Evolutionary conservation across 768 basidiomycete genomes (phyloP).

Genomic region (Cystofilobasidium macerans): DNA sequence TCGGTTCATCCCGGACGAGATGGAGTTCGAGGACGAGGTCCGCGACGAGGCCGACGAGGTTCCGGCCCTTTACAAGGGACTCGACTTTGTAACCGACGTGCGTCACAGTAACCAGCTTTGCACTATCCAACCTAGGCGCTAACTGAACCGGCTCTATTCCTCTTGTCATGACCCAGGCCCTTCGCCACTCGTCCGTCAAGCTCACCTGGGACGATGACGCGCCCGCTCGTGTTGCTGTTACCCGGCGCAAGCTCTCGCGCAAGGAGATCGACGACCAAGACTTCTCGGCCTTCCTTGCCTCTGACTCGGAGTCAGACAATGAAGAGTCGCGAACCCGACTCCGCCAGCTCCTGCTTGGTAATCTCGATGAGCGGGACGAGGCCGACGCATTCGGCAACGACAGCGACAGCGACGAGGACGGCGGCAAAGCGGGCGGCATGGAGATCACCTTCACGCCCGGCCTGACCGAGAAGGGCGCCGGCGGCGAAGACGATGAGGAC

Average conservation of each 20-base stretch:
- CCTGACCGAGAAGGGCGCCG: conserved; percentile 44
- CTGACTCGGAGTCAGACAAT: conserved; percentile 50
- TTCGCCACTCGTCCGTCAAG: conserved; percentile 95
- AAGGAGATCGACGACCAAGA: conserved; percentile 87
- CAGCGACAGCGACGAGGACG: conserved; percentile 30
- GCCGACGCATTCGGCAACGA: conserved; percentile 73
- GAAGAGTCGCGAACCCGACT: conserved; percentile 56
- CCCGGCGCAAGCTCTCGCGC: conserved; percentile 62
- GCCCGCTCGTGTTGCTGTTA: conserved; percentile 66
- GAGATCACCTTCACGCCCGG: conserved; percentile 91
- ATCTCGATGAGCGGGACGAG: conserved; percentile 44
- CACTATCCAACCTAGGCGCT: conserved; percentile 3
- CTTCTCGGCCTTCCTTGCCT: conserved; percentile 67
- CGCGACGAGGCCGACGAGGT: conserved; percentile 58
- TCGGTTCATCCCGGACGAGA: conserved; percentile 81
- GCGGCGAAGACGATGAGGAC: conserved; percentile 28
- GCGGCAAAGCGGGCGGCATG: conserved; percentile 43
- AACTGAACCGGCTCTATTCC: neutral
- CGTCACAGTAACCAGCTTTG: conserved; percentile 33
- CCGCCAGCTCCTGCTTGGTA: conserved; percentile 59
- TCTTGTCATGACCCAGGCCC: conserved; percentile 49
- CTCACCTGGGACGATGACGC: conserved; percentile 99
- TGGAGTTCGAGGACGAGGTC: conserved; percentile 68
- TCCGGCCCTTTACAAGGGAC: conserved; percentile 48
- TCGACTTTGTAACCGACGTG: conserved; percentile 90